phyloP scores from a whole-genome alignment of 306 rosid species.

The Luffa acutangula region DNA sequence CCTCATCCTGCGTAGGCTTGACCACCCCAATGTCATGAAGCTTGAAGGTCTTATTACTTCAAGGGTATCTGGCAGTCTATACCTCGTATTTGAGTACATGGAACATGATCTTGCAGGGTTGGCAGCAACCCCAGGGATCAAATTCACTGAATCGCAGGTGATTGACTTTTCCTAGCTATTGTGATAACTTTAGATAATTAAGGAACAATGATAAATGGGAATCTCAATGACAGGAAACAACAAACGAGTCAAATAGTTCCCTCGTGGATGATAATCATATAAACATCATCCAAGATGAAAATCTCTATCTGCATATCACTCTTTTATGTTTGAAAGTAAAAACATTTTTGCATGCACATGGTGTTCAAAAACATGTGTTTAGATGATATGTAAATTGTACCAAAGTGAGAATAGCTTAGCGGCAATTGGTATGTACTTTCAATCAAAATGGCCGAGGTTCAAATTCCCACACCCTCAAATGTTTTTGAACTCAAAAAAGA shows the following conservation, averaged over 20 bases:
- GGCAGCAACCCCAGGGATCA: constrained; percentile 40
- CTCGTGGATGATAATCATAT: not conserved
- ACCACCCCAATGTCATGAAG: constrained; percentile 91
- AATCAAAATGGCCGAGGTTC: too few relatives aligned
- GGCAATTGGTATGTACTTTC: too few relatives aligned
- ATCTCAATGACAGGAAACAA: not conserved
- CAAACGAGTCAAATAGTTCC: not conserved
- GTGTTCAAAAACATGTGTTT: not conserved
- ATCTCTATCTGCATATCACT: not conserved
- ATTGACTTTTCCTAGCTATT: constrained; percentile 1
- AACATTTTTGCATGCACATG: not conserved
- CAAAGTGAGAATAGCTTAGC: too few relatives aligned
- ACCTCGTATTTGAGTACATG: constrained; percentile 82
- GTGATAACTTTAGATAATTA: not conserved
- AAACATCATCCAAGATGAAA: not conserved
- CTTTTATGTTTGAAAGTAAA: constrained; percentile 4
- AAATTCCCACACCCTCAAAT: too few relatives aligned
- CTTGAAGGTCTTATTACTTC: constrained; percentile 85
- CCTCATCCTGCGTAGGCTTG: constrained; percentile 54
- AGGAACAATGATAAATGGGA: not conserved
- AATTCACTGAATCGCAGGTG: constrained; percentile 71
- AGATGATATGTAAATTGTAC: not conserved
- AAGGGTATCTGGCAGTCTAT: constrained; percentile 69
- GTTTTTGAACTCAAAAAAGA: too few relatives aligned
- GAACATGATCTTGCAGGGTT: constrained; percentile 85